These are phyloP conservation scores for Boechera retrofracta DNA, from an alignment of 345 rosid species.

Conservation along the genomic window DNA sequence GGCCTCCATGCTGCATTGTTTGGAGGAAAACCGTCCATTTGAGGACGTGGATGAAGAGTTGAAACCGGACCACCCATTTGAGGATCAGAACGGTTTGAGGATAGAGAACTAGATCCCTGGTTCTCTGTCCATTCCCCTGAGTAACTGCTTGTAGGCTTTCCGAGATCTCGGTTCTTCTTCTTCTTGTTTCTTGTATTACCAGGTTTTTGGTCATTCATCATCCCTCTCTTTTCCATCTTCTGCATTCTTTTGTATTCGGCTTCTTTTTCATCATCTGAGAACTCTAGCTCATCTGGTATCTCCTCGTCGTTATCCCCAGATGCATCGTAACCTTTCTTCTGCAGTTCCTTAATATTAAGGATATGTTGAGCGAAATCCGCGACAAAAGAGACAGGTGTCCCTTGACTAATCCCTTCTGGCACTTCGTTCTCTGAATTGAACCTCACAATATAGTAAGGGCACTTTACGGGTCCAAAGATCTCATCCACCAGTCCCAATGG, in stretches of 20 bases:
- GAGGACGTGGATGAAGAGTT: constrained; percentile 49
- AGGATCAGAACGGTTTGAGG: constrained; percentile 40
- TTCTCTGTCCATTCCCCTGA: constrained; percentile 46
- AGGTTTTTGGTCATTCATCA: constrained; percentile 49
- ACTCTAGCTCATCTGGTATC: constrained; percentile 75
- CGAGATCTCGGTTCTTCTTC: constrained; percentile 54
- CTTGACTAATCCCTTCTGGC: constrained; percentile 66
- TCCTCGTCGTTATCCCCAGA: constrained; percentile 97
- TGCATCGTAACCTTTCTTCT: constrained; percentile 95
- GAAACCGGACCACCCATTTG: constrained; percentile 48
- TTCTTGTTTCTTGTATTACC: constrained; percentile 60
- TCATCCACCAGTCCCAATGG: constrained; percentile 89
- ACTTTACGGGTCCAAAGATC: constrained; percentile 92
- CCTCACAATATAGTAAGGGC: constrained; percentile 84
- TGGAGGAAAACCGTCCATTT: constrained; percentile 49
- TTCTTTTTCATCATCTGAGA: constrained; percentile 97
- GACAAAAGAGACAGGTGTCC: constrained; percentile 72
- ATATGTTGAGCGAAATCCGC: constrained; percentile 78
- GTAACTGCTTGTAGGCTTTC: constrained; percentile 50
- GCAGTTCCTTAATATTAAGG: constrained; percentile 69
- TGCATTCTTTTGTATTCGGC: constrained; percentile 71
- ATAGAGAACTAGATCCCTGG: constrained; percentile 35
- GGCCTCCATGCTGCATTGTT: constrained; percentile 57
- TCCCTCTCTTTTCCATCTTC: constrained; percentile 75
- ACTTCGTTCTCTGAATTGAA: constrained; percentile 89